These are phyloP conservation scores for Dothistroma pini DNA, from an alignment of 2,329 filamentous ascomycete genomes.

Conservation along the genomic window DNA sequence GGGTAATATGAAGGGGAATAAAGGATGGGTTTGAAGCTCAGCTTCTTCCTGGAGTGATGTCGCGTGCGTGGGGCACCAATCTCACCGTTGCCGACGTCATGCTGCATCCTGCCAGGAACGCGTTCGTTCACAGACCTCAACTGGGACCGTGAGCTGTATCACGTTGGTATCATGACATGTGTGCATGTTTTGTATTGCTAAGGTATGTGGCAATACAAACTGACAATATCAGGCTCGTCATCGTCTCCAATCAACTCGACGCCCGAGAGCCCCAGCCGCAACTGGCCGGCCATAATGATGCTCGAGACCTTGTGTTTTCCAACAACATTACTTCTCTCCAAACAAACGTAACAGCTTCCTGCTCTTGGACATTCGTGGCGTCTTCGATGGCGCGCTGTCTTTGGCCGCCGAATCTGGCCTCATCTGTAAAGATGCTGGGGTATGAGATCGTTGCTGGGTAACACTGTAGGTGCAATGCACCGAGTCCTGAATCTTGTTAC, in stretches of 20 bases:
- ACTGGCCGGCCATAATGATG: neutral
- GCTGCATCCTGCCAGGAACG: neutral
- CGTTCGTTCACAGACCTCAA: neutral
- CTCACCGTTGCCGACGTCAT: constrained; percentile 13
- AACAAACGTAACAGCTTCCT: constrained; percentile 27
- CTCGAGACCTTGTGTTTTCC: constrained; percentile 4
- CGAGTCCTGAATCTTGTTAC: neutral
- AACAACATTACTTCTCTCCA: constrained; percentile 11
- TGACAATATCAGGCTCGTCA: neutral
- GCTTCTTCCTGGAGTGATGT: constrained; percentile 13
- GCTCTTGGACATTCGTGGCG: constrained; percentile 28
- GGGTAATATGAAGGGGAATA: neutral
- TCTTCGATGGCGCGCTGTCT: constrained; percentile 13
- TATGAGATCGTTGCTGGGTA: constrained; percentile 20
- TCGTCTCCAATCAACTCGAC: neutral
- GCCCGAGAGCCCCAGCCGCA: neutral
- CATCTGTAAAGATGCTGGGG: constrained; percentile 17
- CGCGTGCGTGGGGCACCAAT: constrained; percentile 10
- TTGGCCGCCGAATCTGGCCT: constrained; percentile 8
- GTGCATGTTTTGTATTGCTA: neutral
- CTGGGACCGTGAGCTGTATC: neutral
- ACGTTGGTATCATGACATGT: neutral
- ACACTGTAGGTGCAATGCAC: constrained; percentile 23
- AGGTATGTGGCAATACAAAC: neutral
- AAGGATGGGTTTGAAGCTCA: constrained; percentile 13